phyloP scores from a whole-genome alignment of 2,329 filamentous ascomycete genomes.

The Colletotrichum lini region DNA sequence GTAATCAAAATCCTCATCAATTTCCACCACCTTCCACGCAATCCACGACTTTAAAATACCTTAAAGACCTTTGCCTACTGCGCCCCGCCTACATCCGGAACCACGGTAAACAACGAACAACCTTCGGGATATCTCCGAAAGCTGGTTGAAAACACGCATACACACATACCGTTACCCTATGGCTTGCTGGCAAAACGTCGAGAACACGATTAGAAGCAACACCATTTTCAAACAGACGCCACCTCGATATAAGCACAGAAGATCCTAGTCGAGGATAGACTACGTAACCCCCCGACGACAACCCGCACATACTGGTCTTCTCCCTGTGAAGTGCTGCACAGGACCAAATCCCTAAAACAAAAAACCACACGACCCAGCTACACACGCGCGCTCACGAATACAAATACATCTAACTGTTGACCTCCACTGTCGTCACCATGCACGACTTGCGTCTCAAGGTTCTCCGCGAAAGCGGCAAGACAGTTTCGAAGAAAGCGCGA shows the following conservation, averaged over 20 bases:
- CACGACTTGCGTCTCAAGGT: conserved; percentile 78
- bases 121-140: not conserved
- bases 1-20: not conserved
- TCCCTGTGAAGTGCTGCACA: conserved; percentile 16
- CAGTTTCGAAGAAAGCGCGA: conserved; percentile 77
- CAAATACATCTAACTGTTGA: not conserved
- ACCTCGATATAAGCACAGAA: conserved; percentile 24
- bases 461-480: conserved; percentile 79
- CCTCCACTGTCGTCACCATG: conserved; percentile 58
- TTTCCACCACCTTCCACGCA: not conserved
- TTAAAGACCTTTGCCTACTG: not conserved
- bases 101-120: not conserved
- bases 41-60: not conserved
- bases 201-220: conserved; percentile 16
- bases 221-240: conserved; percentile 16
- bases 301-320: conserved; percentile 8
- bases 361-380: not conserved
- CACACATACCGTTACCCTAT: conserved; percentile 4
- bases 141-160: not conserved
- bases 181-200: conserved; percentile 13
- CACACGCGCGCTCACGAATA: too few relatives aligned
- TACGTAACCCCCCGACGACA: not conserved
- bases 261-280: conserved; percentile 2
- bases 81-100: not conserved
- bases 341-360: not conserved